Percentiles rank a stretch among this genome's conserved stretches.
Conservation (phyloP, 2,329 filamentous ascomycete species). For the Aspergillus udagawae region DNA sequence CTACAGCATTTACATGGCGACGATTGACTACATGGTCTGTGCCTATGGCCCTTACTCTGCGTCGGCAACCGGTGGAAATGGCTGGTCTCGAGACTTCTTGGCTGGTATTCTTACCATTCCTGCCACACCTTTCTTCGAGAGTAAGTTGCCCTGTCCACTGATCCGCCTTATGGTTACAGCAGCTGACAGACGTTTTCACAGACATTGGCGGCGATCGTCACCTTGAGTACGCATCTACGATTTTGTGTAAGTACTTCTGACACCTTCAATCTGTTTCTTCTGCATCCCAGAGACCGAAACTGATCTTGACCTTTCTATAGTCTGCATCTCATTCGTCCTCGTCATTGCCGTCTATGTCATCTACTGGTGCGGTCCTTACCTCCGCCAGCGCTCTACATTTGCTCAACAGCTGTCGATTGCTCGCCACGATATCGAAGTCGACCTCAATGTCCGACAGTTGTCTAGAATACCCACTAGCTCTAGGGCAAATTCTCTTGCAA, state of each 20-base stretch:
- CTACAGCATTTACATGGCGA: constrained; percentile 61
- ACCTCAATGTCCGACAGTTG: constrained; percentile 21
- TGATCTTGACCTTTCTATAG: constrained; percentile 12
- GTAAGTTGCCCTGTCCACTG: constrained; percentile 23
- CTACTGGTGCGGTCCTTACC: constrained; percentile 59
- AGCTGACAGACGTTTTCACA: constrained; percentile 12
- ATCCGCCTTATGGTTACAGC: not conserved
- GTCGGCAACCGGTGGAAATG: constrained; percentile 64
- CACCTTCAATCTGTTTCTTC: not conserved
- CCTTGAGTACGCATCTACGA: constrained; percentile 59
- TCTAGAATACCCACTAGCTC: constrained; percentile 34
- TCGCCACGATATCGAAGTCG: constrained; percentile 27
- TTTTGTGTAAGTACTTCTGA: constrained; percentile 46
- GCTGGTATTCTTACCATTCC: constrained; percentile 61
- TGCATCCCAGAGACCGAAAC: not conserved
- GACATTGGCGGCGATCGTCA: constrained; percentile 54
- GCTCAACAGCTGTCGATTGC: constrained; percentile 58
- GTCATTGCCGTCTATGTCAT: constrained; percentile 63
- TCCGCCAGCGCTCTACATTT: constrained; percentile 61
- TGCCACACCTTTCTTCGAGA: constrained; percentile 49
- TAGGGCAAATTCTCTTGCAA: constrained; percentile 36
- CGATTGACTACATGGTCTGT: constrained; percentile 65
- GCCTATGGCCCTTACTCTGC: constrained; percentile 64
- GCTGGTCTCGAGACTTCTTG: constrained; percentile 62
- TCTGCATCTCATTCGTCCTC: constrained; percentile 58